phyloP scores from a whole-genome alignment of 2,329 filamentous ascomycete genomes.

The Septoria linicola region DNA sequence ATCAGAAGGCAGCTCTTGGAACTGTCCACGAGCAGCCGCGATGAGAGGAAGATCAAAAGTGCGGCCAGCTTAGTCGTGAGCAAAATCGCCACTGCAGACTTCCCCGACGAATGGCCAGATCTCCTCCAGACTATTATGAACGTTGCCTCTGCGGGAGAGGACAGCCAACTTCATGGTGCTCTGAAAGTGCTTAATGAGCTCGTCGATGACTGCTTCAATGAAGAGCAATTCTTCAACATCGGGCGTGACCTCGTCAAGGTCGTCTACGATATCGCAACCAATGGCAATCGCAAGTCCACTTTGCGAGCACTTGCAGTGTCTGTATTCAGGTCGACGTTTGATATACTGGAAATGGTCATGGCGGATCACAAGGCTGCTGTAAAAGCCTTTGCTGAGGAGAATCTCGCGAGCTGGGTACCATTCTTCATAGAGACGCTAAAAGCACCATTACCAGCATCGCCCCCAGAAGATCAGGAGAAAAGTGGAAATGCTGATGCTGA shows the following conservation, averaged over 20 bases:
- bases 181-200: conserved; percentile 84
- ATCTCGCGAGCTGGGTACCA: conserved; percentile 76
- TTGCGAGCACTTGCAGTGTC: conserved; percentile 83
- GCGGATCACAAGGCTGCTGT: conserved; percentile 86
- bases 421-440: conserved; percentile 84
- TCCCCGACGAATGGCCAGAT: conserved; percentile 91
- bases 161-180: conserved; percentile 82
- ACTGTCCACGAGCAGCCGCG: conserved; percentile 69
- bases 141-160: conserved; percentile 71
- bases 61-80: conserved; percentile 87
- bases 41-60: conserved; percentile 81
- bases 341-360: conserved; percentile 94
- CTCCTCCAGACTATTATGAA: conserved; percentile 78
- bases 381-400: conserved; percentile 83
- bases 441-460: conserved; percentile 63
- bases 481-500: conserved; percentile 58
- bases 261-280: conserved; percentile 78
- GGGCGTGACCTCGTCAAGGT: conserved; percentile 81
- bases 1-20: conserved; percentile 74
- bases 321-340: conserved; percentile 88
- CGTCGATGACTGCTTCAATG: conserved; percentile 88
- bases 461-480: conserved; percentile 61
- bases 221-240: conserved; percentile 91
- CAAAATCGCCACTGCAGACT: conserved; percentile 91
- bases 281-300: conserved; percentile 66